Evolutionary conservation across 208 protist genomes (phyloP).

Genomic region (Crithidia mellificae): DNA sequence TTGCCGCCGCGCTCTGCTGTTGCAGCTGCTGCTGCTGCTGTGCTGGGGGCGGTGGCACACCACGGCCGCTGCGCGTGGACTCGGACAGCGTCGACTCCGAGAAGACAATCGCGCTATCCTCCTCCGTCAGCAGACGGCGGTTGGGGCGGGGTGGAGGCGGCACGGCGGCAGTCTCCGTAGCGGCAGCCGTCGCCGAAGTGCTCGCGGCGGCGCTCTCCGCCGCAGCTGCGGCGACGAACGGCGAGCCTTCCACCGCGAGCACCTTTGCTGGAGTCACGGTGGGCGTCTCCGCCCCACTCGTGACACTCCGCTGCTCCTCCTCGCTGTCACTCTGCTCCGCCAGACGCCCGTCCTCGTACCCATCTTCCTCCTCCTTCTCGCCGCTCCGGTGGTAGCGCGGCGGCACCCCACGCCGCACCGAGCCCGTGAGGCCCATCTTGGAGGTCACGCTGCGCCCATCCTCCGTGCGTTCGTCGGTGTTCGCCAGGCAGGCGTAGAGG

Average conservation of each 20-base stretch:
- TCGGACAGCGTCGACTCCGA: slow-evolving; percentile 17
- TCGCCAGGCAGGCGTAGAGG: slow-evolving; percentile 22
- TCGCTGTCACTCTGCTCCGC: slow-evolving; percentile 7
- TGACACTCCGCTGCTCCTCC: background rate
- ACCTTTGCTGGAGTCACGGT: slow-evolving; percentile 34
- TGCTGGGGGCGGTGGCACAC: background rate
- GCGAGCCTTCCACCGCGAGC: slow-evolving; percentile 33
- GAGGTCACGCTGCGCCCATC: slow-evolving; percentile 24
- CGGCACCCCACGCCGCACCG: slow-evolving; percentile 14
- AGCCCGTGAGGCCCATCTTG: slow-evolving; percentile 34
- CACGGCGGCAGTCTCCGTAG: background rate
- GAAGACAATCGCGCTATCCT: slow-evolving; percentile 24
- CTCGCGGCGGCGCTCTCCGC: slow-evolving; percentile 4
- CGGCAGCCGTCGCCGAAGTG: too few relatives aligned
- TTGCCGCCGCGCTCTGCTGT: too few relatives aligned
- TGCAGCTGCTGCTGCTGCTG: background rate
- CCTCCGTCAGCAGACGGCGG: slow-evolving; percentile 12
- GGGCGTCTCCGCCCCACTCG: slow-evolving; percentile 15
- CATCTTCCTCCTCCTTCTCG: background rate
- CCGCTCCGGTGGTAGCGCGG: slow-evolving; percentile 5
- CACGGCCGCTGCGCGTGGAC: slow-evolving; percentile 8
- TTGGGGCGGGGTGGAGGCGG: background rate
- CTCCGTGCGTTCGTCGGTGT: slow-evolving; percentile 30
- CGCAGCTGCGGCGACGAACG: slow-evolving; percentile 21
- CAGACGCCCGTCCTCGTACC: too few relatives aligned